These are phyloP conservation scores for Botrytis fragariae DNA, from an alignment of 2,329 filamentous ascomycete species.

Conservation along the genomic window DNA sequence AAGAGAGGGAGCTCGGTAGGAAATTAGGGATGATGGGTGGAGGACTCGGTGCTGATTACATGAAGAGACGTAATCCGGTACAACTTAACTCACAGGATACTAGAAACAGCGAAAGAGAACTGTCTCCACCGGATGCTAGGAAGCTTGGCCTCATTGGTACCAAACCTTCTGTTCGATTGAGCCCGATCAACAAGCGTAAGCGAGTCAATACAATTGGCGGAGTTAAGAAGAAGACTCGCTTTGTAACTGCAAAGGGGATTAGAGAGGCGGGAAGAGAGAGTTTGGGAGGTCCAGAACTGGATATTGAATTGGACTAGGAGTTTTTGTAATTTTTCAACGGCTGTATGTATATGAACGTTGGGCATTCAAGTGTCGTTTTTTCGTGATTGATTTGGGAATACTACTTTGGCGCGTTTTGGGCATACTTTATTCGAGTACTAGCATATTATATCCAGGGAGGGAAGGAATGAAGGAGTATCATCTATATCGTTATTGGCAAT, in stretches of 20 bases:
- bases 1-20: slow-evolving; percentile 69
- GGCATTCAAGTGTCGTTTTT: not conserved
- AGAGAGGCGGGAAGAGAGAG: slow-evolving; percentile 74
- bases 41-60: slow-evolving; percentile 69
- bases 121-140: slow-evolving; percentile 45
- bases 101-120: slow-evolving; percentile 17
- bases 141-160: slow-evolving; percentile 46
- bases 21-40: slow-evolving; percentile 62
- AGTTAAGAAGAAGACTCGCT: slow-evolving; percentile 72
- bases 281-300: slow-evolving; percentile 49
- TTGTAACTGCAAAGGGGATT: slow-evolving; percentile 75
- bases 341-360: not conserved
- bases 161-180: slow-evolving; percentile 50
- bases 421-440: not conserved
- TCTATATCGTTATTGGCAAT: not conserved
- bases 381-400: not conserved
- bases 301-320: slow-evolving; percentile 18
- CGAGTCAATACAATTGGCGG: slow-evolving; percentile 40
- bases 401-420: slow-evolving; percentile 7
- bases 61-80: slow-evolving; percentile 43
- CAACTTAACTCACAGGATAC: slow-evolving; percentile 22
- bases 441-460: slow-evolving; percentile 15
- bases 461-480: slow-evolving; percentile 4
- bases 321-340: not conserved
- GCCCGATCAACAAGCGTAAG: slow-evolving; percentile 58